Evolutionary conservation across 148 eudicot species (phyloP).

Genomic region (Rhododendron griersonianum): DNA sequence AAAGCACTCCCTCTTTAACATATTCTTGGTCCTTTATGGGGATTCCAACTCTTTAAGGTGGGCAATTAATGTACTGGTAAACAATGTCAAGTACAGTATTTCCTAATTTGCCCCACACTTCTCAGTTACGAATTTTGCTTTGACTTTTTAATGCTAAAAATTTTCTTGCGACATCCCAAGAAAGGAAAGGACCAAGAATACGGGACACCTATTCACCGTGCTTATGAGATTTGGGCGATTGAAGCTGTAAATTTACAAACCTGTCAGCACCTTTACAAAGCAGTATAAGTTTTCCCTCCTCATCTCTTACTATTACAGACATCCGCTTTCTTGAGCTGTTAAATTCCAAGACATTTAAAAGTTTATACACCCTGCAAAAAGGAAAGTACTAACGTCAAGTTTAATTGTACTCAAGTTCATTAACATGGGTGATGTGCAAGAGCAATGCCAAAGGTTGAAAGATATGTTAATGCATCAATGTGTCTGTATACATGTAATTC

Average conservation of each 20-base stretch:
- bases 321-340: conserved; percentile 82
- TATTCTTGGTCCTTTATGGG: neutral
- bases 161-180: neutral
- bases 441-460: neutral
- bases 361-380: conserved; percentile 51
- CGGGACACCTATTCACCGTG: neutral
- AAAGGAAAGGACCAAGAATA: neutral
- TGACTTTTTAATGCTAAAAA: neutral
- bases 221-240: neutral
- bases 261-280: conserved; percentile 95
- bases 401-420: neutral
- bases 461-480: neutral
- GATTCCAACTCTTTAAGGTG: neutral
- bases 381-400: neutral
- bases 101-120: neutral
- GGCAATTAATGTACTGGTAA: neutral
- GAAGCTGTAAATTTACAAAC: conserved; percentile 28
- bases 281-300: conserved; percentile 60
- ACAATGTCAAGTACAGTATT: neutral
- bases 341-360: conserved; percentile 74
- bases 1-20: neutral
- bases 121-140: neutral
- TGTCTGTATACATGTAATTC: neutral
- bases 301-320: conserved; percentile 74
- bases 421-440: neutral